Evolutionary conservation across 495 filamentous ascomycete species (phyloP), one percentile per base, ranked within the genome.

Genomic region (Podospora tetraspora): DNA sequence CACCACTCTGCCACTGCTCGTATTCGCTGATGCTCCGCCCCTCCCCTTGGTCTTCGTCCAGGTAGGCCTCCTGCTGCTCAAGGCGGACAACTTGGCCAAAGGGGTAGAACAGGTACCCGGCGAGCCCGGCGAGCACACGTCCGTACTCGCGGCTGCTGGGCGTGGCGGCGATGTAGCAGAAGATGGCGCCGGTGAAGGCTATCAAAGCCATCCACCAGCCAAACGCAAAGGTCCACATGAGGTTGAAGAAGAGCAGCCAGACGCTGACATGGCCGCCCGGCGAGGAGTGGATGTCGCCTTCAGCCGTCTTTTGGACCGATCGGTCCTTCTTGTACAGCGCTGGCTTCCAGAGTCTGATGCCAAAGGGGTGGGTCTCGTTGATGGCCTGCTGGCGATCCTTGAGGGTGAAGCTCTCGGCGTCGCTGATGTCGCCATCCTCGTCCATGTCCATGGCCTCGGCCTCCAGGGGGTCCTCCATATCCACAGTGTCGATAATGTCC

Each of bases 11-110:
- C 95, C 95, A 99, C 77, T 96, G 94, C 77, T 98, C 95, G 78
- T 99, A 99, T 79, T 99, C 95, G 75, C 92, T 96, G 76, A 99
- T 97, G 78, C 93, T 98, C 73, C 95, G 87, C n/a, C 96, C 95
- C 79, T 99, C 95, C n/a, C 94, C 96, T 74, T 96, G 89, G 76
- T 99, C 95, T 78, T 99, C 95, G 71, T 98, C 92, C 24, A 92
- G 85, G 76, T 99, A 99, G 34, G 90, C 89, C 73, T 98, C 95
- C 72, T 99, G 93, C 71, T 92, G 91, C 72, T 96, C 89, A 27
- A 99, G 85, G 62, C 92, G 90, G 66, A 99, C 92, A 74, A 94
- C 97, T 68, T 95, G 94, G 24, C 95, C 95, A 75, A 99, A 99
- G 3, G 95, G 95, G 74, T 97, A 99, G 72, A 97, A 87, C 8